phyloP scores from a whole-genome alignment of 1,284 basidiomycete genomes.

The Inonotus hispidus region DNA sequence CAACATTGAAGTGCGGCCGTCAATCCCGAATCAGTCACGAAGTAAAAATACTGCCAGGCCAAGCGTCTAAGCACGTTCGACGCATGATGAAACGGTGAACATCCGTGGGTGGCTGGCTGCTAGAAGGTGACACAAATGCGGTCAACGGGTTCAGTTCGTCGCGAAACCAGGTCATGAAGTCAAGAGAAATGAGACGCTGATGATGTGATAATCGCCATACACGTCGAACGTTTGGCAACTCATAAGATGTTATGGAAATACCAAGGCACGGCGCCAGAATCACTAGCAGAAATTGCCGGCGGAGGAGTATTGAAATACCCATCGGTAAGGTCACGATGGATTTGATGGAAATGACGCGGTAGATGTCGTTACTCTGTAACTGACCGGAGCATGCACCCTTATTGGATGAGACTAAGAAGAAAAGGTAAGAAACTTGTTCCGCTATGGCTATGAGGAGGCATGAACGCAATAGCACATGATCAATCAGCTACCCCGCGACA shows the following conservation, averaged over 20 bases:
- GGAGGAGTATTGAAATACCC: neutral
- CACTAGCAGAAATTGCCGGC: neutral
- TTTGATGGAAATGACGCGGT: conserved; percentile 8
- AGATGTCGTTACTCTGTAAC: neutral
- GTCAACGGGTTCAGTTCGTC: too few species aligned
- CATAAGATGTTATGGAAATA: neutral
- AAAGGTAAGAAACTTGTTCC: neutral
- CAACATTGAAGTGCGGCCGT: neutral
- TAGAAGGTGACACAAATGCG: neutral
- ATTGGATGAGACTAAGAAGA: neutral
- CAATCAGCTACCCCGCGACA: neutral
- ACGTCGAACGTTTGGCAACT: neutral
- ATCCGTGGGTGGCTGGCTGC: neutral
- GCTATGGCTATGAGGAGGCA: neutral
- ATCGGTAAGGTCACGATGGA: neutral
- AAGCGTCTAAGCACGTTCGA: neutral
- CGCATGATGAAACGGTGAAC: neutral
- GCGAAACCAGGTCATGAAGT: neutral
- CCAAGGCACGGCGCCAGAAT: neutral
- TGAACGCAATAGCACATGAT: conserved; percentile 2
- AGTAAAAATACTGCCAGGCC: neutral
- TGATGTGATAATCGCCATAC: neutral
- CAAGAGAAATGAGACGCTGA: neutral
- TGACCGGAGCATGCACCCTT: neutral
- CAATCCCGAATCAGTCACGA: neutral